Conservation (phyloP, 495 filamentous ascomycete species). For the Haplographium delicatum region DNA sequence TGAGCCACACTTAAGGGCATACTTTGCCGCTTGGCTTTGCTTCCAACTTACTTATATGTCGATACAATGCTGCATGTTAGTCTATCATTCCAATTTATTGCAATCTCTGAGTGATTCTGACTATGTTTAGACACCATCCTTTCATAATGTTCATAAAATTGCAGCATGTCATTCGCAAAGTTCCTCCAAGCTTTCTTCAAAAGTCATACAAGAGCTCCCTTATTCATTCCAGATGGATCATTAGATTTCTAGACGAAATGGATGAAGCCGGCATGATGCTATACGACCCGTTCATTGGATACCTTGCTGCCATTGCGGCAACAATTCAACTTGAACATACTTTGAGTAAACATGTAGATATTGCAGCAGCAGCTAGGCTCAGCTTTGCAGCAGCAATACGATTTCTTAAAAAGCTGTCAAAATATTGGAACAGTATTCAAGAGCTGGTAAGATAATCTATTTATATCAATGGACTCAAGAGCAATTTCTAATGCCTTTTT, state of each 20-base stretch:
- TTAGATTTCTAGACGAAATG: constrained; percentile 15
- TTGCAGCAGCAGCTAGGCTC: constrained; percentile 6
- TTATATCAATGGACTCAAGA: not conserved
- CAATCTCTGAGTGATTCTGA: not conserved
- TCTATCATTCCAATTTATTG: too few relatives aligned
- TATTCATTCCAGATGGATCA: constrained; percentile 13
- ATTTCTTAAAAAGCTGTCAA: constrained; percentile 7
- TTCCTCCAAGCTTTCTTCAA: constrained; percentile 14
- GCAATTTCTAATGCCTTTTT: not conserved
- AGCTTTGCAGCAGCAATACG: constrained; percentile 5
- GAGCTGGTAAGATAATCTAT: constrained; percentile 1
- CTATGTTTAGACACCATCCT: constrained; percentile 6
- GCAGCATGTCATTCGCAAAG: constrained; percentile 13
- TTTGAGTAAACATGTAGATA: constrained; percentile 7
- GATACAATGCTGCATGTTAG: constrained; percentile 14
- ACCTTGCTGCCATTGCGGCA: constrained; percentile 7
- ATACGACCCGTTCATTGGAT: constrained; percentile 13
- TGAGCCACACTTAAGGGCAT: constrained; percentile 4
- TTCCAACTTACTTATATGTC: constrained; percentile 16
- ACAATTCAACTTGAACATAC: constrained; percentile 13
- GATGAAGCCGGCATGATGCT: constrained; percentile 17
- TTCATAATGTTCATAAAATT: constrained; percentile 19
- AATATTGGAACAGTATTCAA: constrained; percentile 9
- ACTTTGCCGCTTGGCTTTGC: constrained; percentile 11
- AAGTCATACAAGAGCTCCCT: constrained; percentile 15